Evolutionary conservation across 768 basidiomycete species (phyloP).

Genomic region (Vararia minispora): DNA sequence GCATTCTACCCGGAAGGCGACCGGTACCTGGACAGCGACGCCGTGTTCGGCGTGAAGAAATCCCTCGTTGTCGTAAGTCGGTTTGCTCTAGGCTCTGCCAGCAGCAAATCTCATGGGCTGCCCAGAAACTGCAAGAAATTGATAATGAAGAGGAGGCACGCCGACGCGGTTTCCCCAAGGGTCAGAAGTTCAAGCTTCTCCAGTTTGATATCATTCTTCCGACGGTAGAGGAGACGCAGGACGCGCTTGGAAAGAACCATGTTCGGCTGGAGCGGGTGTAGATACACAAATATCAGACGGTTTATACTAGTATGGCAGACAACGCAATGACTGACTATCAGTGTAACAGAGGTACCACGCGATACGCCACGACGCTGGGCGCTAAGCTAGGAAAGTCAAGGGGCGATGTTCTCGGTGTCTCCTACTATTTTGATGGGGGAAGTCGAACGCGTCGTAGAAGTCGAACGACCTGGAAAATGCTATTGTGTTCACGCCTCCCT

Average conservation of each 20-base stretch:
- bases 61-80: slow-evolving; percentile 62
- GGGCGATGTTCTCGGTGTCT: too few relatives aligned
- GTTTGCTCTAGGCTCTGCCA: not conserved
- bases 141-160: slow-evolving; percentile 42
- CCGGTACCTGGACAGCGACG: slow-evolving; percentile 53
- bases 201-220: slow-evolving; percentile 34
- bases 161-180: slow-evolving; percentile 40
- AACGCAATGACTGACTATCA: too few relatives aligned
- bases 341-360: too few relatives aligned
- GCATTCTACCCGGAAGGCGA: slow-evolving; percentile 69
- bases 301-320: too few relatives aligned
- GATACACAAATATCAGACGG: too few relatives aligned
- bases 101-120: slow-evolving; percentile 2
- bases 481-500: too few relatives aligned
- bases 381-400: too few relatives aligned
- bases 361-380: too few relatives aligned
- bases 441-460: too few relatives aligned
- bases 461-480: too few relatives aligned
- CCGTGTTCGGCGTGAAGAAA: slow-evolving; percentile 75
- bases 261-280: too few relatives aligned
- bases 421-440: too few relatives aligned
- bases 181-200: slow-evolving; percentile 36
- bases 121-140: slow-evolving; percentile 40
- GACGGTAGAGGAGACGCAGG: slow-evolving; percentile 29
- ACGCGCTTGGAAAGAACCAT: slow-evolving; percentile 17